Conservation (phyloP, 768 basidiomycete species). For the Rhizopogon vesiculosus region DNA sequence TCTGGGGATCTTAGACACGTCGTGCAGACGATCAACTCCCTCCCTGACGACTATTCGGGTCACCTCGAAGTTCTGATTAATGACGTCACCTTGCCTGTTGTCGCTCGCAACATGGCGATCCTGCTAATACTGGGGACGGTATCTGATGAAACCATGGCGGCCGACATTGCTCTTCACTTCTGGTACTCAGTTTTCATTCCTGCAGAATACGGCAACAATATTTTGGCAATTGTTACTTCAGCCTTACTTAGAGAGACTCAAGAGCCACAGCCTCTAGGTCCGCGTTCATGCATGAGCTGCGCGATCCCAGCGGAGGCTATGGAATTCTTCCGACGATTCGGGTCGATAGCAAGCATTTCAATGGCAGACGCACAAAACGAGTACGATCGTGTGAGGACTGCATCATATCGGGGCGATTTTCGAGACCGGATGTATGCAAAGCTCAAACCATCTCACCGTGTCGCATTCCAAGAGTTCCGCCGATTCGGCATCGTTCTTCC, state of each 20-base stretch:
- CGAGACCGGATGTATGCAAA: slow-evolving; percentile 35
- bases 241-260: slow-evolving; percentile 7
- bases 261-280: slow-evolving; percentile 2
- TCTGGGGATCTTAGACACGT: slow-evolving; percentile 47
- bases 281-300: slow-evolving; percentile 14
- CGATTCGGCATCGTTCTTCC: slow-evolving; percentile 42
- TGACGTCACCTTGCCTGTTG: slow-evolving; percentile 28
- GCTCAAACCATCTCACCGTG: slow-evolving; percentile 40
- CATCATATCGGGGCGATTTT: slow-evolving; percentile 35
- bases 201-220: slow-evolving; percentile 20
- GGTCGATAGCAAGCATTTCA: background rate
- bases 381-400: slow-evolving; percentile 28
- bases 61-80: slow-evolving; percentile 36
- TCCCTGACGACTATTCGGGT: slow-evolving; percentile 38
- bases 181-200: slow-evolving; percentile 45
- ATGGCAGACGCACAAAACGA: slow-evolving; percentile 23
- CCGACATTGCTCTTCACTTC: slow-evolving; percentile 42
- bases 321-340: background rate
- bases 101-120: slow-evolving; percentile 37
- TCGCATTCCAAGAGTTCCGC: slow-evolving; percentile 36
- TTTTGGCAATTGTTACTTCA: slow-evolving; percentile 15
- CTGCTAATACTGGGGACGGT: slow-evolving; percentile 36
- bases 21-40: slow-evolving; percentile 36
- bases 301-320: slow-evolving; percentile 4
- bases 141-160: slow-evolving; percentile 27